Evolutionary conservation across 2,329 filamentous ascomycete species (phyloP).

Genomic region (Catunica adiposa): DNA sequence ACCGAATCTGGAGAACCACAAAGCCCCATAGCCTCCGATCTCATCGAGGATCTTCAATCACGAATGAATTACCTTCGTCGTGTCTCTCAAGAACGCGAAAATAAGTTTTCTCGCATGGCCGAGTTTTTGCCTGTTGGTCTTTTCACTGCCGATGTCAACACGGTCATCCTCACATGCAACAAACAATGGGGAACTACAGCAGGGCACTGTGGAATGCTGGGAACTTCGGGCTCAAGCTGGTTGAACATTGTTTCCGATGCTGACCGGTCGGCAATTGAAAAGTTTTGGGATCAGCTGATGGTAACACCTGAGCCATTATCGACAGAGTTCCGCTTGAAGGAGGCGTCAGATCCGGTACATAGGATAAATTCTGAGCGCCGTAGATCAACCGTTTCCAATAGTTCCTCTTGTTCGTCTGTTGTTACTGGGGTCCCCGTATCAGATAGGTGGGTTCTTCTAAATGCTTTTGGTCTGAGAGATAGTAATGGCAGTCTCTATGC

Average conservation of each 20-base stretch:
- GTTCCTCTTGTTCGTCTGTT: slow-evolving; percentile 17
- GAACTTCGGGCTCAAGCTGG: slow-evolving; percentile 43
- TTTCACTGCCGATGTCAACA: slow-evolving; percentile 61
- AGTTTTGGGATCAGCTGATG: slow-evolving; percentile 46
- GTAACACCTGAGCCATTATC: slow-evolving; percentile 46
- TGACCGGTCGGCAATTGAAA: slow-evolving; percentile 41
- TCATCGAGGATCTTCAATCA: slow-evolving; percentile 42
- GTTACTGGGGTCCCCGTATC: not conserved
- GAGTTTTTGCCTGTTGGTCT: slow-evolving; percentile 72
- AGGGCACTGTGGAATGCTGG: slow-evolving; percentile 29
- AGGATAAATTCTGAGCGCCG: not conserved
- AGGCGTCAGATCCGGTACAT: slow-evolving; percentile 32
- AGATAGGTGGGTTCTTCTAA: slow-evolving; percentile 51
- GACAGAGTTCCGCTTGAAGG: slow-evolving; percentile 61
- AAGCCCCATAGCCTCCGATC: too few species aligned
- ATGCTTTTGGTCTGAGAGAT: slow-evolving; percentile 52
- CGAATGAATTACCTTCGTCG: slow-evolving; percentile 28
- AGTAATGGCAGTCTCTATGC: slow-evolving; percentile 48
- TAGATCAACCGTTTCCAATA: slow-evolving; percentile 31
- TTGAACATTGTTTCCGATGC: slow-evolving; percentile 55
- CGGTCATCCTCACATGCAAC: slow-evolving; percentile 64
- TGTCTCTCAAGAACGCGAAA: slow-evolving; percentile 51
- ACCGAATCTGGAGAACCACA: not conserved
- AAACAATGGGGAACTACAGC: slow-evolving; percentile 64
- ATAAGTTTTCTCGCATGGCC: slow-evolving; percentile 68